Base-by-base conservation (phyloP, 495 filamentous ascomycete genomes). In the Penicillium cataractarum region DNA sequence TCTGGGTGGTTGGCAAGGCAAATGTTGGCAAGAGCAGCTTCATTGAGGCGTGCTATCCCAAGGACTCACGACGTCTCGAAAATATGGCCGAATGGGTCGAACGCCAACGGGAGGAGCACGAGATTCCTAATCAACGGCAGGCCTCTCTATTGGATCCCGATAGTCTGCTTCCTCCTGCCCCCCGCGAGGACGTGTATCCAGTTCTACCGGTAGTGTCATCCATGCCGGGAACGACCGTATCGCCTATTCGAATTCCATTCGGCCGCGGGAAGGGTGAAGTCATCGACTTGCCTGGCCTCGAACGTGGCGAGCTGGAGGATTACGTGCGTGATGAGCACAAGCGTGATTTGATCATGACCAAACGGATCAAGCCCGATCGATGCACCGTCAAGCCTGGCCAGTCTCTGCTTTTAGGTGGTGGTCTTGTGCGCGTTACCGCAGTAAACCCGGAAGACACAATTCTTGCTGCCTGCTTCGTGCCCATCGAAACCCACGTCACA, bases 1-100 rank as follows among this genome's bases (percentile, higher is more conserved):
- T 90, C n/a, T 99, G 95, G 95, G 87, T 99, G 80, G 91, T 98
- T 26, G 95, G 96, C n/a, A 97, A 93, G 67, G 92, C 89, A 55
- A 99, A 99, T 70, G 95, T 98, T 27, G 95, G 95, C 15, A 99
- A 99, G 75, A 97, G 93, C 70, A 89, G 87, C 63, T 87, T 99
- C 26, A 92, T 97, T 57, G 86, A 93, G 68, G 82, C 81, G 9
- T 87, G 96, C 19, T 96, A 92, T 66, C 93, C 93, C 17, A 96
- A 97, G 71, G 91, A 90, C 26, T 83, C 86, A 48, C 84, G 80
- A 66, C 77, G 78, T 32, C 58, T 80, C 13, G 77, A 76, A 52
- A 77, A 74, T 40, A 74, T 76, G 59, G 65, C 64, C 1, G 74
- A 80, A 22, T 64, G 75, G 60, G 61, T 78, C 15, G 72, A 75